Evolutionary conservation across 2,329 filamentous ascomycete species (phyloP), one percentile per base, ranked within the genome.

Genomic region (Drechslerella coelobrocha): DNA sequence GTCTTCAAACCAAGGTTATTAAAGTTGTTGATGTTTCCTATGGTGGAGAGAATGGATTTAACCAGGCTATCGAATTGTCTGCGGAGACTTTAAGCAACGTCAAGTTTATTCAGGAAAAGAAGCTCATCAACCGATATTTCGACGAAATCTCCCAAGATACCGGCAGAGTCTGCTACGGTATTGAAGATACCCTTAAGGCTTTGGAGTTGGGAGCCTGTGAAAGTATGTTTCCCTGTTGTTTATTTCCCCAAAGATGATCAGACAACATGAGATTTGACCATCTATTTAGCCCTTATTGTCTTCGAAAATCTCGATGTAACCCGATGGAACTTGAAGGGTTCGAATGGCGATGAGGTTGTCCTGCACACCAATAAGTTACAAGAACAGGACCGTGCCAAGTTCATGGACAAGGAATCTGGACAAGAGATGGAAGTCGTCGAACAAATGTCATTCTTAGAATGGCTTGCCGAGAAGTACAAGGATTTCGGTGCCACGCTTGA

Each of bases 71-170:
- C 74, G 94, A 99, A 79, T 81, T 99, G 77, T 89, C 94, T 24
- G 86, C 92, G 6, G 95, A 99, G 84, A 99, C 94, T 6, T 86
- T 99, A 51, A 90, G 92, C 81, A 99, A 97, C 79, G 94, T 99
- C 85, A 99, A 99, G 83, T 99, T 99, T 80, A 97, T 99, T 79
- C 94, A 99, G 82, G 94, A 99, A 85, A 99, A 99, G 89, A 99
- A 97, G 84, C 87, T 99, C 73, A 99, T 99, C 78, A 93, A 93
- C 79, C 92, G 90, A 79, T 99, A 99, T 84, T 99, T 99, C 77
- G 92, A 99, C 79, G 93, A 99, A 81, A 97, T 99, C 78, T 96
- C 91, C 79, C 92, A 96, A 81, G 94, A 99, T 78, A 96, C 89
- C 56, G 94, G 94, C 76, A 94, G 92, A 78, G 88, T 99, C 75